These are phyloP conservation scores for Dryas octopetala DNA, from an alignment of 306 rosid species.

Conservation along the genomic window DNA sequence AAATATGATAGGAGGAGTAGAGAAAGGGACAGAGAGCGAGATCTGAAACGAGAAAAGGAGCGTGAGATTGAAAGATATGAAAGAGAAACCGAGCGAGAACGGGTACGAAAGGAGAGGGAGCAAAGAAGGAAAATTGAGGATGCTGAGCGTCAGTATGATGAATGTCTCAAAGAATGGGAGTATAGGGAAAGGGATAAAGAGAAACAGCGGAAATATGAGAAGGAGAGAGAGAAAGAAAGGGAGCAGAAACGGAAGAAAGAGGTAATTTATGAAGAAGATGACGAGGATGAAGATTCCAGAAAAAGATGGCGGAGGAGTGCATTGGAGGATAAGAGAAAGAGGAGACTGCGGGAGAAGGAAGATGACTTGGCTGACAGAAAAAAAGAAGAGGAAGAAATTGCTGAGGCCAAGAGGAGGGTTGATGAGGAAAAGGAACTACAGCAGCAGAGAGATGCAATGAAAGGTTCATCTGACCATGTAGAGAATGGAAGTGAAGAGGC, in stretches of 20 bases:
- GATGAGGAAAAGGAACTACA: constrained; percentile 75
- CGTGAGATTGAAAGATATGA: constrained; percentile 95
- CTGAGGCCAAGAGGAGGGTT: constrained; percentile 69
- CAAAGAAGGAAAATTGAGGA: constrained; percentile 88
- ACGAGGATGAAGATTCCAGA: constrained; percentile 91
- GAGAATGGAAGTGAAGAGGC: constrained; percentile 41
- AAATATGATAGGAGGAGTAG: constrained; percentile 82
- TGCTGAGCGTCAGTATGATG: constrained; percentile 84
- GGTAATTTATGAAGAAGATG: constrained; percentile 85
- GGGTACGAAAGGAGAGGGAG: constrained; percentile 91
- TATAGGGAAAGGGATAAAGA: constrained; percentile 93
- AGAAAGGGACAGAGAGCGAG: constrained; percentile 89
- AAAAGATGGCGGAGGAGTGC: constrained; percentile 90
- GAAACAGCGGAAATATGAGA: constrained; percentile 89
- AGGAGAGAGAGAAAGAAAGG: constrained; percentile 90
- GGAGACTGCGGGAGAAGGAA: constrained; percentile 80
- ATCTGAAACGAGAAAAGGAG: constrained; percentile 85
- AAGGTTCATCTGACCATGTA: constrained; percentile 43
- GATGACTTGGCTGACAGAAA: constrained; percentile 77
- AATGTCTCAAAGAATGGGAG: constrained; percentile 92
- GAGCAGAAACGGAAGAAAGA: constrained; percentile 93
- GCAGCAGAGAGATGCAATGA: constrained; percentile 59
- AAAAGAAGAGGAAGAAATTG: constrained; percentile 89
- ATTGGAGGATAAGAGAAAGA: constrained; percentile 90
- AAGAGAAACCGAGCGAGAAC: constrained; percentile 96